Percentiles rank a stretch among this genome's conserved stretches.
Conservation (phyloP, 768 basidiomycete genomes). For the Rhizopogon vinicolor region DNA sequence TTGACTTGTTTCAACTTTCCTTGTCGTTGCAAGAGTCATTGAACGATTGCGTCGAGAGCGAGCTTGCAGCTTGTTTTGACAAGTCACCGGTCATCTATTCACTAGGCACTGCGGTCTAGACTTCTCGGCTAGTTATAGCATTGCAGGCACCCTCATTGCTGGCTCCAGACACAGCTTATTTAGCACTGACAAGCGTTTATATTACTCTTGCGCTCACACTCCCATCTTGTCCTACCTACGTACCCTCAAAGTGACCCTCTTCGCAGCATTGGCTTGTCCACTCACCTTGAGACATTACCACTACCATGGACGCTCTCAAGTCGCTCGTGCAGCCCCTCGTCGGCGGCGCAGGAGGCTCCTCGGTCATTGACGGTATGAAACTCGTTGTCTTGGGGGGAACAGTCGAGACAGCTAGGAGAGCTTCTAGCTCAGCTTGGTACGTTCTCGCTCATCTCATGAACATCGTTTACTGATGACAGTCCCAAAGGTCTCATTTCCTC, state of each 20-base stretch:
- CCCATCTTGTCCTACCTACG: constrained; percentile 19
- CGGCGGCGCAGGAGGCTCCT: constrained; percentile 67
- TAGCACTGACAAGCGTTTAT: constrained; percentile 9
- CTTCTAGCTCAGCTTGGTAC: constrained; percentile 80
- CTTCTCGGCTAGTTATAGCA: background rate
- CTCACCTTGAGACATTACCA: constrained; percentile 16
- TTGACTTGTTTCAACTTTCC: constrained; percentile 30
- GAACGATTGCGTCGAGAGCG: background rate
- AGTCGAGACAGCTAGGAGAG: constrained; percentile 79
- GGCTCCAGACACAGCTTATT: constrained; percentile 20
- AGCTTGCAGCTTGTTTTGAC: background rate
- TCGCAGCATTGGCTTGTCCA: constrained; percentile 36
- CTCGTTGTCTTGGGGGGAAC: constrained; percentile 86
- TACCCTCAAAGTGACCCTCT: constrained; percentile 5
- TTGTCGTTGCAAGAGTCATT: constrained; percentile 9
- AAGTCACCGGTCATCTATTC: background rate
- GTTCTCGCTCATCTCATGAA: constrained; percentile 17
- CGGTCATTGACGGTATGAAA: constrained; percentile 85
- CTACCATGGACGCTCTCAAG: constrained; percentile 72
- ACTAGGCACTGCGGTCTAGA: background rate
- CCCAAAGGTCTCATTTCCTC: constrained; percentile 72
- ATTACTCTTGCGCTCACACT: constrained; percentile 12
- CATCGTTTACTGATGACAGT: constrained; percentile 9
- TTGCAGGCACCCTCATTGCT: background rate
- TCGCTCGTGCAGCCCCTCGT: constrained; percentile 79